Conservation (phyloP, 345 rosid genomes). For the Moricandia moricandioides region DNA sequence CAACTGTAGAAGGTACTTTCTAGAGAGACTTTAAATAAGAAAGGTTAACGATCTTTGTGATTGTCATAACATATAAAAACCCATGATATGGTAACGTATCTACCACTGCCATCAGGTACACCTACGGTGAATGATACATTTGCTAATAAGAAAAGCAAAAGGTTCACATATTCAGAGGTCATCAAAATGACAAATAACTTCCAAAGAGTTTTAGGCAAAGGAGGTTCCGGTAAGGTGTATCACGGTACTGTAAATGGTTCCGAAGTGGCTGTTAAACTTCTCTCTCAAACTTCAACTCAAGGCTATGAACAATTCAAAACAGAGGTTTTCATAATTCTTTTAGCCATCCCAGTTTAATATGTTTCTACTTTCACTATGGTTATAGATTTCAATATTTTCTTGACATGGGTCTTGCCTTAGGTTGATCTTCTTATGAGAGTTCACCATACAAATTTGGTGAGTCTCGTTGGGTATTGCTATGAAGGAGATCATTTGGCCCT, state of each 20-base stretch:
- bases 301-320: conserved; percentile 44
- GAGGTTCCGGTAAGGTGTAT: conserved; percentile 49
- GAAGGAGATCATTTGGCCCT: conserved; percentile 39
- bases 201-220: conserved; percentile 40
- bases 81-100: neutral
- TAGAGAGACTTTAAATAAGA: neutral
- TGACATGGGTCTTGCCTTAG: conserved; percentile 13
- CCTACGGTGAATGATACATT: neutral
- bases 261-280: conserved; percentile 49
- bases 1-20: neutral
- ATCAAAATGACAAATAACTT: conserved; percentile 40
- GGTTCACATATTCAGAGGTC: conserved; percentile 36
- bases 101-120: neutral
- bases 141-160: conserved; percentile 3
- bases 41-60: neutral
- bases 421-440: conserved; percentile 44
- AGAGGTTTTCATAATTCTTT: conserved; percentile 33
- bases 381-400: neutral
- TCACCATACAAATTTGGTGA: conserved; percentile 48
- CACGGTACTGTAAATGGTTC: conserved; percentile 36
- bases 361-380: neutral
- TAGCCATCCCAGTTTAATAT: neutral
- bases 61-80: neutral
- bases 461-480: conserved; percentile 46
- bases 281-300: conserved; percentile 39